These are phyloP conservation scores for Rhytidiadelphus loreus DNA, from an alignment of 225 moss, liverwort and hornwort species.

Conservation along the genomic window DNA sequence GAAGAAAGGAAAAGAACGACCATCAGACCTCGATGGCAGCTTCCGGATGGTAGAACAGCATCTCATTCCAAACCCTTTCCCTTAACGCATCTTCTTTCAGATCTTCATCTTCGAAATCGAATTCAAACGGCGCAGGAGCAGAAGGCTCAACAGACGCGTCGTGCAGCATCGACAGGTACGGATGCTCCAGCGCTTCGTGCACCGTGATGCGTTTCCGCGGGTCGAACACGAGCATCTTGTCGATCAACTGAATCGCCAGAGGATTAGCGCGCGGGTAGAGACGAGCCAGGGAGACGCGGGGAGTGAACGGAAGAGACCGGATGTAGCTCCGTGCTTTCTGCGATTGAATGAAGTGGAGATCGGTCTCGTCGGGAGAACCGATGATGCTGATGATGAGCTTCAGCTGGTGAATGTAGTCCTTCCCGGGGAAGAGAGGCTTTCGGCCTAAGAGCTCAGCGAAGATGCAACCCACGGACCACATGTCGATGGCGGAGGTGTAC, in stretches of 20 bases:
- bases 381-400: constrained; percentile 98
- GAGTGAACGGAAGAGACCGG: constrained; percentile 69
- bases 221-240: constrained; percentile 97
- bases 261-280: constrained; percentile 92
- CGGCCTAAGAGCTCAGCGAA: constrained; percentile 90
- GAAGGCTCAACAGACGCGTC: constrained; percentile 75
- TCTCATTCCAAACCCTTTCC: constrained; percentile 96
- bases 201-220: constrained; percentile 86
- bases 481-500: constrained; percentile 93
- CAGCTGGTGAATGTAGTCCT: constrained; percentile 97
- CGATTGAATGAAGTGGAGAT: constrained; percentile 87
- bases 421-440: constrained; percentile 94
- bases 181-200: constrained; percentile 91
- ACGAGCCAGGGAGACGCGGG: constrained; percentile 70
- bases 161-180: constrained; percentile 86
- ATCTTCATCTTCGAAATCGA: constrained; percentile 95
- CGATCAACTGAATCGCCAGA: constrained; percentile 80
- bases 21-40: constrained; percentile 39
- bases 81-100: constrained; percentile 94
- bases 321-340: constrained; percentile 96
- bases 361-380: constrained; percentile 90
- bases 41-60: constrained; percentile 89
- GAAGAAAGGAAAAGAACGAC: neutral
- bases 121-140: constrained; percentile 79
- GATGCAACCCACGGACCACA: constrained; percentile 99